Percentiles rank a stretch among this genome's conserved stretches.
These are phyloP conservation scores for Lachancea dasiensis DNA, from an alignment of 805 yeast species.

Conservation along the genomic window DNA sequence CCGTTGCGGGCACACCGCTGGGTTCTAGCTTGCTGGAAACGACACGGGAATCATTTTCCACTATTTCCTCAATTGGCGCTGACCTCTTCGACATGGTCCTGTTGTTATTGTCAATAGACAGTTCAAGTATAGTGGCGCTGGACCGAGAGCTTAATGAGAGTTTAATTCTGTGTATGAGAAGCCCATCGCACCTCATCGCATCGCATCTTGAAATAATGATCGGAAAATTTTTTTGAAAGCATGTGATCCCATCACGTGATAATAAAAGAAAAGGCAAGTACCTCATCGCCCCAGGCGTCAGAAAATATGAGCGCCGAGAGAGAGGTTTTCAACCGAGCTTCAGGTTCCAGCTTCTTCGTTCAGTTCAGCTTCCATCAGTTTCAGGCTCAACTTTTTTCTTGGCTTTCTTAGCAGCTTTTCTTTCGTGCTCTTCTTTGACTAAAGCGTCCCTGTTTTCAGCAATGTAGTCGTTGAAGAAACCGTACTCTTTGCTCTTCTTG, in stretches of 20 bases:
- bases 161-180: too few species aligned
- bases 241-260: neutral
- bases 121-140: neutral
- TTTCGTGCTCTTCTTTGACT: constrained; percentile 19
- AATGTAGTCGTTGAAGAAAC: constrained; percentile 19
- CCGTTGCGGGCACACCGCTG: constrained; percentile 19
- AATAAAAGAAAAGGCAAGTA: constrained; percentile 2
- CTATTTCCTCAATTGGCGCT: constrained; percentile 35
- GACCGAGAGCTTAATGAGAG: too few species aligned
- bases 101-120: neutral
- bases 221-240: constrained; percentile 15
- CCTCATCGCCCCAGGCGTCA: too few species aligned
- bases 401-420: constrained; percentile 19
- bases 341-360: too few species aligned
- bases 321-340: too few species aligned
- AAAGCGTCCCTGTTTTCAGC: constrained; percentile 16
- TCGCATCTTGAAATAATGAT: neutral
- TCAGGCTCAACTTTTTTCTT: constrained; percentile 12
- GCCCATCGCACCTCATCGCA: constrained; percentile 9
- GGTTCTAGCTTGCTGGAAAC: constrained; percentile 37
- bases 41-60: constrained; percentile 29
- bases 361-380: too few species aligned
- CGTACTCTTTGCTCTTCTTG: constrained; percentile 28
- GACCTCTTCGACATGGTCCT: constrained; percentile 49
- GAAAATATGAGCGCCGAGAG: neutral